Conservation (phyloP, 1,139 yeast species). For the Kodamaea sp. region DNA sequence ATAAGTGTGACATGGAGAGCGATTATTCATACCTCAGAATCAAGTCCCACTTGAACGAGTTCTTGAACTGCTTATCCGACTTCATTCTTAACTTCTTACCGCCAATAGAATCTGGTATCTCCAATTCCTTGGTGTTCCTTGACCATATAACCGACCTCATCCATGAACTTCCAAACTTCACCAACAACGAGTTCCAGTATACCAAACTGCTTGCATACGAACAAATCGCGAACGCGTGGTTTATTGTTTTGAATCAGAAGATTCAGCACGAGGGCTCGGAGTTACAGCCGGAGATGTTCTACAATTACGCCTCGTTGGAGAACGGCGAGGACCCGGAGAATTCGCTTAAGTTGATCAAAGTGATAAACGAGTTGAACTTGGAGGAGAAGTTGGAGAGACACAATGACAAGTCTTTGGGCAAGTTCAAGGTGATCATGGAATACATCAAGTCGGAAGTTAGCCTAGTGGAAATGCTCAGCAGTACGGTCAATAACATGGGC, state of each 20-base stretch:
- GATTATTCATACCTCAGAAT: slow-evolving; percentile 91
- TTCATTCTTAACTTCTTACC: slow-evolving; percentile 79
- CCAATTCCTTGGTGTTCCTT: slow-evolving; percentile 64
- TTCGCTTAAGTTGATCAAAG: slow-evolving; percentile 29
- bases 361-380: slow-evolving; percentile 36
- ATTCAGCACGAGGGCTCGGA: slow-evolving; percentile 8
- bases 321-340: slow-evolving; percentile 20
- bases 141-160: slow-evolving; percentile 67
- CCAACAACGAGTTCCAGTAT: slow-evolving; percentile 70
- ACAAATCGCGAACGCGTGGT: slow-evolving; percentile 78
- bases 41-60: slow-evolving; percentile 71
- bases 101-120: slow-evolving; percentile 63
- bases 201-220: slow-evolving; percentile 74
- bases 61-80: slow-evolving; percentile 76
- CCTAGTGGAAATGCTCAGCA: slow-evolving; percentile 26
- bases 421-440: slow-evolving; percentile 49
- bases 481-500: slow-evolving; percentile 17
- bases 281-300: slow-evolving; percentile 23
- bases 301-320: slow-evolving; percentile 7
- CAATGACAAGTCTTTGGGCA: slow-evolving; percentile 56
- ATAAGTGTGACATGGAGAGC: slow-evolving; percentile 68
- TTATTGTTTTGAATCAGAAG: slow-evolving; percentile 54
- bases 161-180: slow-evolving; percentile 71
- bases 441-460: slow-evolving; percentile 43
- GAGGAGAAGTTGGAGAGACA: slow-evolving; percentile 55